Conservation (phyloP, 2,329 filamentous ascomycete species). For the Aspergillus japonicus region DNA sequence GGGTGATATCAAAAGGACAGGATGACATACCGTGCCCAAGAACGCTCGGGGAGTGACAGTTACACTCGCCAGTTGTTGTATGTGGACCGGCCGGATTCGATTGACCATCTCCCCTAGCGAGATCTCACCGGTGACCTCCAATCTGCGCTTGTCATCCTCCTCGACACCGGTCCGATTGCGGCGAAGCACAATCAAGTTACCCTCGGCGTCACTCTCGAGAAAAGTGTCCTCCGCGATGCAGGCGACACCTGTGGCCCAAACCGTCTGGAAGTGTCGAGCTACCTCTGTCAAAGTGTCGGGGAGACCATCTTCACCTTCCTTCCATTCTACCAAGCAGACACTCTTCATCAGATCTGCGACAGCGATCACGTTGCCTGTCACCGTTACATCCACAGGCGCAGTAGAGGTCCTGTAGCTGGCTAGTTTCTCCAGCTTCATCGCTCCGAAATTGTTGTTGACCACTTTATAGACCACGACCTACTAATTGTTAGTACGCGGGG, state of each 20-base stretch:
- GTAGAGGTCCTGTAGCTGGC: slow-evolving; percentile 79
- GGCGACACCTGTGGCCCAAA: slow-evolving; percentile 78
- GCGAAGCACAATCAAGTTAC: slow-evolving; percentile 79
- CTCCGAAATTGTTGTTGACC: slow-evolving; percentile 33
- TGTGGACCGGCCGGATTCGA: slow-evolving; percentile 71
- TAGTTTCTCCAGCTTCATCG: slow-evolving; percentile 62
- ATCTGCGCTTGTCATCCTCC: slow-evolving; percentile 66
- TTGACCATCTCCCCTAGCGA: slow-evolving; percentile 93
- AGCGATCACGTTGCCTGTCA: slow-evolving; percentile 73
- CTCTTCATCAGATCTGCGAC: slow-evolving; percentile 95
- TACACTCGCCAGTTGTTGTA: slow-evolving; percentile 63
- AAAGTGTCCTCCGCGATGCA: slow-evolving; percentile 72
- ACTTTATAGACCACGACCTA: slow-evolving; percentile 61
- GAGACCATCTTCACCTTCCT: slow-evolving; percentile 56
- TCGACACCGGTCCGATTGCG: slow-evolving; percentile 71
- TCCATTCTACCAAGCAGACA: slow-evolving; percentile 72
- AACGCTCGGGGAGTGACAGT: slow-evolving; percentile 80
- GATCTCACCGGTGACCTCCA: slow-evolving; percentile 77
- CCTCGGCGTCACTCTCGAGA: slow-evolving; percentile 81
- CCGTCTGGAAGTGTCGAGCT: slow-evolving; percentile 75
- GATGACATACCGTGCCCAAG: slow-evolving; percentile 71
- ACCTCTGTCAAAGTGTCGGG: slow-evolving; percentile 67
- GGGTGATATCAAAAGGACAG: neutral
- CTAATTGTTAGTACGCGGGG: neutral
- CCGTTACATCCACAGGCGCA: slow-evolving; percentile 75